Conservation (phyloP, 73 alveolate genomes). For the Paramecium octaurelia region DNA sequence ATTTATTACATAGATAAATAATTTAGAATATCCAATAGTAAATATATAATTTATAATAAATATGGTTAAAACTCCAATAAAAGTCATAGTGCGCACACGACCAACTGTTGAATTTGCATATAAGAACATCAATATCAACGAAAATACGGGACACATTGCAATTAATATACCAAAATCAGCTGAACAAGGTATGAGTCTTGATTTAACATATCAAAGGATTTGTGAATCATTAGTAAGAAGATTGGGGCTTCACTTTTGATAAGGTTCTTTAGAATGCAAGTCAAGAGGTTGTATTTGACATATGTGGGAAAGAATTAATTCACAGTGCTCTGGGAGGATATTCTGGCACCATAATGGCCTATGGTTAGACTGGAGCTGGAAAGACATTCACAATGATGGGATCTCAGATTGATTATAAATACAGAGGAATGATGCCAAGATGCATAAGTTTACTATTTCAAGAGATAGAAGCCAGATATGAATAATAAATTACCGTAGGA, state of each 20-base stretch:
- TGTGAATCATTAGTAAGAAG: slow-evolving; percentile 96
- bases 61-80: slow-evolving; percentile 84
- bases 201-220: slow-evolving; percentile 66
- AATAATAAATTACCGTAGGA: slow-evolving; percentile 85
- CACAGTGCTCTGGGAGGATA: slow-evolving; percentile 66
- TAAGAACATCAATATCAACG: slow-evolving; percentile 83
- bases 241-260: slow-evolving; percentile 98
- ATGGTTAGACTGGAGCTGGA: slow-evolving; percentile 99
- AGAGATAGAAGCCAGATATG: slow-evolving; percentile 88
- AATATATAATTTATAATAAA: not conserved
- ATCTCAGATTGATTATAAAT: slow-evolving; percentile 89
- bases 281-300: slow-evolving; percentile 90
- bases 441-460: slow-evolving; percentile 88
- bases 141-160: slow-evolving; percentile 69
- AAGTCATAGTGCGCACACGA: slow-evolving; percentile 93
- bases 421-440: slow-evolving; percentile 99
- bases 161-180: slow-evolving; percentile 69
- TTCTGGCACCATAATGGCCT: slow-evolving; percentile 90
- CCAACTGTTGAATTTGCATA: slow-evolving; percentile 97
- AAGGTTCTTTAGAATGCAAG: slow-evolving; percentile 94
- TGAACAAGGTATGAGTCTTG: slow-evolving; percentile 14
- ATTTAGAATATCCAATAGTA: too few species aligned
- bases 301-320: slow-evolving; percentile 69
- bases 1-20: too few species aligned
- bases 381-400: slow-evolving; percentile 99